Evolutionary conservation across 2,329 filamentous ascomycete species (phyloP).

Genomic region (Colletotrichum musicola): DNA sequence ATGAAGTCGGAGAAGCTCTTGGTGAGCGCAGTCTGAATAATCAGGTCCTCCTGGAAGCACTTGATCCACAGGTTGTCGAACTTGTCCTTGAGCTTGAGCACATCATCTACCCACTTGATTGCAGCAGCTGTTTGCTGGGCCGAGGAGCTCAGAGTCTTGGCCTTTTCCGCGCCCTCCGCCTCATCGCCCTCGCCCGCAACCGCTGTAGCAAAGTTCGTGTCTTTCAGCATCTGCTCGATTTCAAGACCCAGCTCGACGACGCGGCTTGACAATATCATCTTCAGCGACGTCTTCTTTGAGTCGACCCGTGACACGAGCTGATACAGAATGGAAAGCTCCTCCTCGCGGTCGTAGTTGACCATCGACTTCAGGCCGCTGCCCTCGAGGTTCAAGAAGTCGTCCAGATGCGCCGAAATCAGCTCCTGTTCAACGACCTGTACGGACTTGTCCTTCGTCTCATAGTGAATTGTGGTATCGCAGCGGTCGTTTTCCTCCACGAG

Average conservation of each 20-base stretch:
- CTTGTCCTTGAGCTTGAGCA: conserved; percentile 86
- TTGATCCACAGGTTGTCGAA: conserved; percentile 83
- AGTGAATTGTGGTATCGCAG: conserved; percentile 84
- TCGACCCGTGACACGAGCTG: conserved; percentile 84
- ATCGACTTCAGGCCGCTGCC: conserved; percentile 87
- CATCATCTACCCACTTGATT: conserved; percentile 95
- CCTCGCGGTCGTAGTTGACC: conserved; percentile 88
- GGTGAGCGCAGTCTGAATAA: conserved; percentile 84
- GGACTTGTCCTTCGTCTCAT: conserved; percentile 79
- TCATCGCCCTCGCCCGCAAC: conserved; percentile 59
- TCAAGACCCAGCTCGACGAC: conserved; percentile 85
- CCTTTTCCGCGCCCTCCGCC: conserved; percentile 61
- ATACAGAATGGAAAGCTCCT: conserved; percentile 86
- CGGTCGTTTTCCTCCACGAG: conserved; percentile 85
- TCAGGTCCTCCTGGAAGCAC: conserved; percentile 81
- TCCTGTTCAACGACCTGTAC: conserved; percentile 82
- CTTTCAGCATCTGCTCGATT: conserved; percentile 77
- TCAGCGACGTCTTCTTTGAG: conserved; percentile 76
- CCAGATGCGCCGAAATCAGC: conserved; percentile 81
- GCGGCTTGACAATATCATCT: conserved; percentile 77
- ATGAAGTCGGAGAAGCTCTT: conserved; percentile 94
- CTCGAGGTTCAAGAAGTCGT: conserved; percentile 87
- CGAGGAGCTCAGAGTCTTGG: conserved; percentile 54
- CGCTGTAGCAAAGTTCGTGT: conserved; percentile 64
- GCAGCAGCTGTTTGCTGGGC: conserved; percentile 89